Base-by-base conservation (phyloP, 345 rosid species). In the Arabidopsis suecica region DNA sequence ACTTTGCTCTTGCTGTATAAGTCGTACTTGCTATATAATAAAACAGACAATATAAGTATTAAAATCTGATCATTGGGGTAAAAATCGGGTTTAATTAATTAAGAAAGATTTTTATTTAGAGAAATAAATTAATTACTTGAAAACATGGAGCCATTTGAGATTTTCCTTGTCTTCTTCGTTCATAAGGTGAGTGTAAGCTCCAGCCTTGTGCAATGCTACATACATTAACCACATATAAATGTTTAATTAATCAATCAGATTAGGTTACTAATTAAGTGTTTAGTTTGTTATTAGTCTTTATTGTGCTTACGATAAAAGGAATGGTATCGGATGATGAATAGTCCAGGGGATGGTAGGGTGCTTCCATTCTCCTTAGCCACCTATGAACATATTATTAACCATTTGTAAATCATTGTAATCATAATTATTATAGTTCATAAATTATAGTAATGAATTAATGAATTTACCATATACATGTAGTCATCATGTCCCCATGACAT, bases 401-500 rank as follows among this genome's bases (percentile, higher is more conserved):
- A 30, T 71, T 68, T 30, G 12, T 18, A 11, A 5, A 79, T 22
- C 20, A 40, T 32, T 48, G 32, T 38, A 3, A 50, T 59, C 14
- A 38, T 7, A 64, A 53, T 11, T 2, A 14, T 2, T 23, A 7
- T 50, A 22, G 20, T 5, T 38, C 9, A 6, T 23, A 53, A 32
- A 49, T 3, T 57, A 57, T 33, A 42, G 5, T 9, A n/a, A 9
- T 62, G 22, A 6, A 6, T 11, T 22, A 0, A 30, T 32, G 3
- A 49, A 7, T 59, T 23, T 82, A 86, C 88, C 85, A 87, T 5
- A 68, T 82, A 79, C 91, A 85, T 85, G 78, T 84, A 85, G 74
- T 89, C 91, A 47, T 88, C 91, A 37, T 89, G 91, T 0, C 93
- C 93, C 88, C 88, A 89, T 41, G 96, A 83, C 70, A 89, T 86